Conservation (phyloP, 805 yeast species). For the Cyberlindnera mycetangii region DNA sequence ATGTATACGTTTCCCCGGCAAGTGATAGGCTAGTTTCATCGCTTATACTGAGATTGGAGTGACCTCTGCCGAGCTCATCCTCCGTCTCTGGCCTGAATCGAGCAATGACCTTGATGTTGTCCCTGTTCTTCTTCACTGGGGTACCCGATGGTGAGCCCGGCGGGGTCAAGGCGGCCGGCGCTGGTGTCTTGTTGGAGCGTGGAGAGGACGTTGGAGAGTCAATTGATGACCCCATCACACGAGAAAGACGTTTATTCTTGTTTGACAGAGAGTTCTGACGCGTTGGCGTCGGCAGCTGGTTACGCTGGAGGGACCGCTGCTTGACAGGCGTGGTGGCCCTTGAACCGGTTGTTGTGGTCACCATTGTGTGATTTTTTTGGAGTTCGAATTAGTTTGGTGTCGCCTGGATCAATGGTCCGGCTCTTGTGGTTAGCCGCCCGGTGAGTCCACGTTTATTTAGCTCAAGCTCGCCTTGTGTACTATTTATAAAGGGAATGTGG, state of each 20-base stretch:
- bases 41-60: constrained; percentile 4
- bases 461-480: too few relatives aligned
- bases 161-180: constrained; percentile 6
- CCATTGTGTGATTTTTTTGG: not conserved
- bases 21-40: constrained; percentile 15
- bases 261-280: not conserved
- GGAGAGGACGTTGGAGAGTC: not conserved
- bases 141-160: constrained; percentile 8
- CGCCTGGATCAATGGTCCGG: too few relatives aligned
- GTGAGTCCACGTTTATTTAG: not conserved
- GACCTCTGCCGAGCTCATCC: constrained; percentile 26
- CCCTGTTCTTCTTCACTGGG: constrained; percentile 13
- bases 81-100: constrained; percentile 61
- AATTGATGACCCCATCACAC: not conserved
- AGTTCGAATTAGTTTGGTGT: too few relatives aligned
- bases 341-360: too few relatives aligned
- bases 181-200: too few relatives aligned
- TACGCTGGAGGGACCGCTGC: not conserved
- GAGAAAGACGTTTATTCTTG: constrained; percentile 6
- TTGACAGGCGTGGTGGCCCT: constrained; percentile 3
- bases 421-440: constrained; percentile 3
- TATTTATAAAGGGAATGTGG: too few relatives aligned
- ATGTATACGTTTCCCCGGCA: constrained; percentile 42
- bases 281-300: constrained; percentile 4
- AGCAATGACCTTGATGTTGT: constrained; percentile 63